A percentile compares a stretch with the other conserved stretches of the same genome.
Evolutionary conservation across 2,329 filamentous ascomycete species (phyloP).

Genomic region (Talaromyces rugulosus): DNA sequence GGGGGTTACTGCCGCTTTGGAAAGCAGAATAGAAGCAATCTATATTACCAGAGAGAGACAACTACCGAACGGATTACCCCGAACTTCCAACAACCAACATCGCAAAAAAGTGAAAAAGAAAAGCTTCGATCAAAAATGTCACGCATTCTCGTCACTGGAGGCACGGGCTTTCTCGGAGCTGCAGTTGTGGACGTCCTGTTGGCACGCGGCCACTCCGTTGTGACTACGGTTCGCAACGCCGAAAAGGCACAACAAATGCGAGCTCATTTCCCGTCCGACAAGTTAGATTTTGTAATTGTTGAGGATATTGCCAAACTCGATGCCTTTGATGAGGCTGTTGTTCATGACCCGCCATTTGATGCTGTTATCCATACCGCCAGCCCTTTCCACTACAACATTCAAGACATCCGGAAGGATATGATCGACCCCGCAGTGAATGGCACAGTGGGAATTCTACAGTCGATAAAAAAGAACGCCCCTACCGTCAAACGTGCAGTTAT

Average conservation of each 20-base stretch:
- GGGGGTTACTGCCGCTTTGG: neutral
- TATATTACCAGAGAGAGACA: neutral
- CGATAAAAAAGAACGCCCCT: constrained; percentile 18
- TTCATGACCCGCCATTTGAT: constrained; percentile 12
- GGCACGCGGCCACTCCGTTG: constrained; percentile 14
- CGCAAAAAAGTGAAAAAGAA: neutral
- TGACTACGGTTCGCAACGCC: constrained; percentile 24
- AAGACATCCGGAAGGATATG: constrained; percentile 25
- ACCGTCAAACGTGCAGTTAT: constrained; percentile 41
- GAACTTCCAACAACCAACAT: neutral
- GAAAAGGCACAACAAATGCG: constrained; percentile 20
- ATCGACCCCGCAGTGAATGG: constrained; percentile 24
- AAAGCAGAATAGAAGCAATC: neutral
- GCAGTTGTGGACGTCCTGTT: constrained; percentile 20
- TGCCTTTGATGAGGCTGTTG: constrained; percentile 33
- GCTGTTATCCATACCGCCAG: constrained; percentile 33
- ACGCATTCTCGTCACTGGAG: constrained; percentile 11
- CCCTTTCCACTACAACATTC: constrained; percentile 18
- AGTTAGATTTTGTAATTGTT: constrained; percentile 25
- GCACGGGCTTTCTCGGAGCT: constrained; percentile 21
- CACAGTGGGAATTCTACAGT: constrained; percentile 21
- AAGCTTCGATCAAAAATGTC: neutral
- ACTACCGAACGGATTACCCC: neutral
- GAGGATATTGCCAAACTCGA: constrained; percentile 22
- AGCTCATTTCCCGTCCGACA: constrained; percentile 11